A percentile compares a stretch with the other conserved stretches of the same genome.
Conservation (phyloP, 2,329 filamentous ascomycete genomes). For the Taxawa tesnikishii region DNA sequence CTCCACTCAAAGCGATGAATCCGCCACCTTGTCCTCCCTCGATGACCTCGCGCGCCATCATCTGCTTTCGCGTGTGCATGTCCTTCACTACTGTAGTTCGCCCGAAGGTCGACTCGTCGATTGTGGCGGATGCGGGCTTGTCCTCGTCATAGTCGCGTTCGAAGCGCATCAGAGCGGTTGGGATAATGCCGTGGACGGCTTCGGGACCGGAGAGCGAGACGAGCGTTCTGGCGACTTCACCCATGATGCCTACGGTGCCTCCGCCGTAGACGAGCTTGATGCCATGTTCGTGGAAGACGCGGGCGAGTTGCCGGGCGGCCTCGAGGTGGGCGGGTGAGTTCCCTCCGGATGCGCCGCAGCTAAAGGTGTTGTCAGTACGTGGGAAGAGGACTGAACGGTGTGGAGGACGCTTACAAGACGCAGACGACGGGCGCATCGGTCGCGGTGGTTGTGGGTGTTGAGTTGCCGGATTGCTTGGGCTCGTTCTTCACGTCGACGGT, state of each 20-base stretch:
- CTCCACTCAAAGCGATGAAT: constrained; percentile 79
- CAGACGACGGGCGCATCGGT: constrained; percentile 56
- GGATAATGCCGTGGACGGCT: constrained; percentile 87
- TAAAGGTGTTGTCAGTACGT: constrained; percentile 19
- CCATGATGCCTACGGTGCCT: constrained; percentile 91
- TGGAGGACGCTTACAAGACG: constrained; percentile 53
- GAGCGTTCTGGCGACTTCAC: constrained; percentile 77
- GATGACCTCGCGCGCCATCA: constrained; percentile 85
- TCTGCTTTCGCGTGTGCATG: constrained; percentile 91
- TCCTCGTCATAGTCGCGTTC: constrained; percentile 54
- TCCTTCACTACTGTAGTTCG: constrained; percentile 79
- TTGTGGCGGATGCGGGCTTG: constrained; percentile 31
- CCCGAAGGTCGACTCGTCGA: constrained; percentile 59
- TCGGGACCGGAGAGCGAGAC: constrained; percentile 70
- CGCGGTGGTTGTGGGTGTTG: constrained; percentile 8
- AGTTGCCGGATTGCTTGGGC: constrained; percentile 1
- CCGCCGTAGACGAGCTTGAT: constrained; percentile 88
- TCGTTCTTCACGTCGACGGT: constrained; percentile 6
- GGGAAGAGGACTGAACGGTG: not conserved
- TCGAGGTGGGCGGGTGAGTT: constrained; percentile 62
- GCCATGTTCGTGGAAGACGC: constrained; percentile 60
- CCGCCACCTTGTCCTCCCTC: constrained; percentile 70
- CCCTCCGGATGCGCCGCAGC: constrained; percentile 72
- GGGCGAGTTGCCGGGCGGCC: constrained; percentile 64
- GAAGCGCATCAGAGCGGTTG: constrained; percentile 66